A percentile compares a stretch with the other conserved stretches of the same genome.
Evolutionary conservation across 768 basidiomycete genomes (phyloP).

Genomic region (Candolleomyces eurysporus): DNA sequence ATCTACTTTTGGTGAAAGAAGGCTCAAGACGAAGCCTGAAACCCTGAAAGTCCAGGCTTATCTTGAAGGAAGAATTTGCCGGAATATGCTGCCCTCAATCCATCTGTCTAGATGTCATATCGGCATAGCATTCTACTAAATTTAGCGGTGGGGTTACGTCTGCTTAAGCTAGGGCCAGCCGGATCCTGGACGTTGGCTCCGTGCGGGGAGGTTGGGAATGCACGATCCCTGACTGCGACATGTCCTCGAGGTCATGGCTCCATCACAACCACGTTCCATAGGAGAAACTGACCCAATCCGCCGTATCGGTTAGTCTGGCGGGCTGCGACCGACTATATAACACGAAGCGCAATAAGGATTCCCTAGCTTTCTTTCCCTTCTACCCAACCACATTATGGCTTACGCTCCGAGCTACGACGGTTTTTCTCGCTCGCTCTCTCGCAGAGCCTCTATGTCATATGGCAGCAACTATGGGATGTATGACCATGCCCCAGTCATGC

Average conservation of each 20-base stretch:
- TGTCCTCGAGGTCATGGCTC: background rate
- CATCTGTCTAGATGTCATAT: too few relatives aligned
- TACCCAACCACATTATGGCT: slow-evolving; percentile 14
- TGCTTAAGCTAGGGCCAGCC: background rate
- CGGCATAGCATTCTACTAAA: too few relatives aligned
- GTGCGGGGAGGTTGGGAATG: background rate
- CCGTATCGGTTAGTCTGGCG: background rate
- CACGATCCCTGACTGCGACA: background rate
- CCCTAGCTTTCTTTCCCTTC: background rate
- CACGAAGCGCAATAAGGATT: slow-evolving; percentile 3
- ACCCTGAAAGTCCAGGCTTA: too few relatives aligned
- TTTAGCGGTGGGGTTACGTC: too few relatives aligned
- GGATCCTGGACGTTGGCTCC: slow-evolving; percentile 2
- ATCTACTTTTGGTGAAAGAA: too few relatives aligned
- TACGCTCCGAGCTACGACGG: slow-evolving; percentile 22
- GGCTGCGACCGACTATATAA: background rate
- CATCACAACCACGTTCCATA: background rate
- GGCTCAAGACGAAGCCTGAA: too few relatives aligned
- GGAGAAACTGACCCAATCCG: background rate
- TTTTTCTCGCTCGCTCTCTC: slow-evolving; percentile 30
- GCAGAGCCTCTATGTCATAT: slow-evolving; percentile 40
- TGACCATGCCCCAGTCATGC: slow-evolving; percentile 40
- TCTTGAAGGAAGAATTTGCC: too few relatives aligned
- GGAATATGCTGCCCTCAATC: too few relatives aligned
- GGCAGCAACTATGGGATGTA: slow-evolving; percentile 29